Evolutionary conservation across 805 yeast genomes (phyloP).

Genomic region (Starmerella roubikii): DNA sequence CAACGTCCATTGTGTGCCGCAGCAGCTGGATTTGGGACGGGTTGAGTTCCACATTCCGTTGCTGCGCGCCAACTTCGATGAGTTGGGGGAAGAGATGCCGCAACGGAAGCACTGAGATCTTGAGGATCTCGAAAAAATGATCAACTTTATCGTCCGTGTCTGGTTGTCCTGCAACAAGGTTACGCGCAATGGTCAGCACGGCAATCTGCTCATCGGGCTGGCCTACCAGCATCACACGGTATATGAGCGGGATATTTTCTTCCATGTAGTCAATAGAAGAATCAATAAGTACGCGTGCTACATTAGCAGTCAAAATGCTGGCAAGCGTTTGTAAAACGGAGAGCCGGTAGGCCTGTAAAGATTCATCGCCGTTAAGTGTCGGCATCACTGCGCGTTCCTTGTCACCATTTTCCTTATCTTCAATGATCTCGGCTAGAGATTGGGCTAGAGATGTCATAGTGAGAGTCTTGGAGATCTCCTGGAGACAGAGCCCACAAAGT

Average conservation of each 20-base stretch:
- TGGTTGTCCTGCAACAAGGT: slow-evolving; percentile 38
- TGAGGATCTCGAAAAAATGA: slow-evolving; percentile 65
- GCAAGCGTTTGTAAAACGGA: slow-evolving; percentile 38
- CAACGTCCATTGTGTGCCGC: slow-evolving; percentile 35
- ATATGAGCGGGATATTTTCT: slow-evolving; percentile 65
- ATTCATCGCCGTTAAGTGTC: background rate
- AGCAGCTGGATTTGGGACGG: slow-evolving; percentile 27
- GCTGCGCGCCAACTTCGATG: slow-evolving; percentile 26
- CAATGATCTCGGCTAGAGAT: background rate
- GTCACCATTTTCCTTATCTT: background rate
- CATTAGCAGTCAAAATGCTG: slow-evolving; percentile 42
- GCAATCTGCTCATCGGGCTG: slow-evolving; percentile 33
- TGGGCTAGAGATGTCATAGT: background rate
- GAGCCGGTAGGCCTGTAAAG: slow-evolving; percentile 20
- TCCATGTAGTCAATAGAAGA: slow-evolving; percentile 30
- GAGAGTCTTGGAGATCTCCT: slow-evolving; percentile 34
- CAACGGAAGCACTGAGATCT: slow-evolving; percentile 54
- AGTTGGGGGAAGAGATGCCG: slow-evolving; percentile 47
- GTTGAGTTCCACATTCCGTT: slow-evolving; percentile 19
- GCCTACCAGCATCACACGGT: slow-evolving; percentile 52
- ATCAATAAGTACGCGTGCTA: slow-evolving; percentile 40
- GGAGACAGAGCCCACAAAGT: slow-evolving; percentile 71
- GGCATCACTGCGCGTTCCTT: background rate
- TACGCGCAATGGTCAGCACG: slow-evolving; percentile 44
- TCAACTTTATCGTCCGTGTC: slow-evolving; percentile 45